phyloP scores from a whole-genome alignment of 805 yeast species.

The Yarrowia sp. region DNA sequence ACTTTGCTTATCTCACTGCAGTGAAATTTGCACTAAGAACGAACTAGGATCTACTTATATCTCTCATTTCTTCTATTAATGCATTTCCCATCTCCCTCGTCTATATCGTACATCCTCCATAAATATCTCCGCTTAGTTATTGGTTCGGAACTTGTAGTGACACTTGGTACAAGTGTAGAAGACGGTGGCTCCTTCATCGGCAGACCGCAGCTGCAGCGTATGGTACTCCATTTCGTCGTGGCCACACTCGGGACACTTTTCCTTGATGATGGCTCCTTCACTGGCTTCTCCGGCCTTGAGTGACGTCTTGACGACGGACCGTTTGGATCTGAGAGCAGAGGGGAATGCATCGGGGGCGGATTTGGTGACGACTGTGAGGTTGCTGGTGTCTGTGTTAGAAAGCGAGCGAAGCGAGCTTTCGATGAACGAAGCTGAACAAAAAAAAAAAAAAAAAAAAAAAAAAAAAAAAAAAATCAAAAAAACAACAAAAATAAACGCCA shows the following conservation, averaged over 20 bases:
- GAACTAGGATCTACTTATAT: too few relatives aligned
- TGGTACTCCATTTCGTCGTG: slow-evolving; percentile 98
- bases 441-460: too few relatives aligned
- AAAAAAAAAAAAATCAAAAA: too few relatives aligned
- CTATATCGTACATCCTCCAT: background rate
- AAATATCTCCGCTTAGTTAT: slow-evolving; percentile 51
- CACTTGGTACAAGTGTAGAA: slow-evolving; percentile 94
- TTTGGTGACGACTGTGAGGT: slow-evolving; percentile 80
- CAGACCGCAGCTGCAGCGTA: slow-evolving; percentile 92
- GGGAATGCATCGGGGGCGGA: slow-evolving; percentile 95
- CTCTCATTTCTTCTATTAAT: too few relatives aligned
- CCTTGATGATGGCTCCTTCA: slow-evolving; percentile 96
- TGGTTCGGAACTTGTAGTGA: slow-evolving; percentile 91
- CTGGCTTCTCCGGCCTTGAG: slow-evolving; percentile 74
- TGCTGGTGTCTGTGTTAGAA: slow-evolving; percentile 51
- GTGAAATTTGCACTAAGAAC: too few relatives aligned
- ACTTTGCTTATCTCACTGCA: too few relatives aligned
- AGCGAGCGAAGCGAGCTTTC: too few relatives aligned
- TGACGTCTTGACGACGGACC: slow-evolving; percentile 86
- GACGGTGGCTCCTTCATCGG: slow-evolving; percentile 98
- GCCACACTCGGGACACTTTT: slow-evolving; percentile 98
- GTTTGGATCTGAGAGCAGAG: slow-evolving; percentile 71
- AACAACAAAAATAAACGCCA: too few relatives aligned
- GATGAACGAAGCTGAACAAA: too few relatives aligned
- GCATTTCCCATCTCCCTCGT: too few relatives aligned